Evolutionary conservation across 305 asterid species (phyloP), one percentile per base, ranked within the genome.

Genomic region (Rubia peregrina): DNA sequence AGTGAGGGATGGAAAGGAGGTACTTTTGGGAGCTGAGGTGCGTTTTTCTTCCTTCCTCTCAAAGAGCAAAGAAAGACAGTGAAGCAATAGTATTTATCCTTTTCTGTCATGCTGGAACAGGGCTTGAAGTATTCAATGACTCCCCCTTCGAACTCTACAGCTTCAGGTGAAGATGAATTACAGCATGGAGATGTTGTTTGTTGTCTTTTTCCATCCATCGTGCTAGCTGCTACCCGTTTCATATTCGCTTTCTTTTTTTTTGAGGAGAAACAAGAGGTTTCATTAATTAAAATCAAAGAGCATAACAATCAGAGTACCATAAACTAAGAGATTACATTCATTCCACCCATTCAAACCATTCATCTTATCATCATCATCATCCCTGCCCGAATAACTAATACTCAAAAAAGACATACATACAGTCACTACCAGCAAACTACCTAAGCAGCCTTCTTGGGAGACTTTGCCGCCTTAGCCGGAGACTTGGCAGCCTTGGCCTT

Each of bases 371-470:
- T n/a, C 59, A 17, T 53, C 30, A 22, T 46, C 19, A 43, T 61
- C 61, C 36, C 22, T 61, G 9, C 13, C 55, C 51, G 33, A 55
- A 30, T 22, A 26, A 60, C 70, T 30, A 59, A 21, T 5, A 22
- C 60, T 69, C 59, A 59, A 33, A 65, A 77, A 60, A 62, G 24
- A 59, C 73, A 70, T 66, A 69, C 73, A 61, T 64, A 76, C 79
- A 71, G 66, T 7, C 13, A 19, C 61, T 7, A 57, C 24, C 26
- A 42, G 16, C 4, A 22, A 1, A 22, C 0, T 19, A 24, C 61
- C 69, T 71, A 71, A 68, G 78, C 85, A 26, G 89, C 86, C 68
- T 84, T 81, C 82, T 82, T 87, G 0, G 93, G 93, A 7, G 90
- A 84, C 67, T 87, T 87, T 17, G 80, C 65, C 7, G 85, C 89